Evolutionary conservation across 345 rosid species (phyloP), one percentile per base, ranked within the genome.

Genomic region (Garcia nutans): DNA sequence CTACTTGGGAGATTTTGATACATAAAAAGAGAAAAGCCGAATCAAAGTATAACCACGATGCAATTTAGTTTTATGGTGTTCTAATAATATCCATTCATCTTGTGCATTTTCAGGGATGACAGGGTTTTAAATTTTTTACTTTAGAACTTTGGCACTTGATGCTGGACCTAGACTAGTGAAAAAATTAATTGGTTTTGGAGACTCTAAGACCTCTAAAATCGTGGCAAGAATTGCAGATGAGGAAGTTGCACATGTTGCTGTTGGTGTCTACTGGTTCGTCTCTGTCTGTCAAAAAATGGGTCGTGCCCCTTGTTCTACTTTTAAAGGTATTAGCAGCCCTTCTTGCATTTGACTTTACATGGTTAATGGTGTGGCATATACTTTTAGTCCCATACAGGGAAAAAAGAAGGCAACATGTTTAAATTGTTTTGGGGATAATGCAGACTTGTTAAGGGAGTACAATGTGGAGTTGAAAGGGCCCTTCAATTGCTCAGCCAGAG

Each of bases 161-260:
- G 97, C 99, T 78, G 98, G 97, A 78, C 97, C 97, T 65, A 91
- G 98, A 68, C 85, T 94, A 62, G 97, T 92, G 72, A 88, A 93
- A 82, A 93, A 81, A 74, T 74, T 95, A 85, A 84, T 87, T 0
- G 97, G 97, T 10, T 95, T 89, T 62, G 99, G 99, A 70, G 97
- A 95, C 82, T 79, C 80, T 20, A 88, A 81, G 79, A 90, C 97
- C 66, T 93, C 99, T 26, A 84, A 85, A 65, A 80, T 93, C 12
- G 97, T 95, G 65, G 92, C 84, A 63, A 84, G 79, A 83, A 93
- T 95, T 24, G 93, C 97, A 22, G 92, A 90, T 5, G 99, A 95
- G 80, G 99, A 95, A 90, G 84, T 87, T 55, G 99, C 97, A 62
- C 99, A 93, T 86, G 99, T 93, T 47, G 97, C 97, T 45, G 96